Conservation (phyloP, 345 rosid genomes). For the Diplotaxis tenuifolia region DNA sequence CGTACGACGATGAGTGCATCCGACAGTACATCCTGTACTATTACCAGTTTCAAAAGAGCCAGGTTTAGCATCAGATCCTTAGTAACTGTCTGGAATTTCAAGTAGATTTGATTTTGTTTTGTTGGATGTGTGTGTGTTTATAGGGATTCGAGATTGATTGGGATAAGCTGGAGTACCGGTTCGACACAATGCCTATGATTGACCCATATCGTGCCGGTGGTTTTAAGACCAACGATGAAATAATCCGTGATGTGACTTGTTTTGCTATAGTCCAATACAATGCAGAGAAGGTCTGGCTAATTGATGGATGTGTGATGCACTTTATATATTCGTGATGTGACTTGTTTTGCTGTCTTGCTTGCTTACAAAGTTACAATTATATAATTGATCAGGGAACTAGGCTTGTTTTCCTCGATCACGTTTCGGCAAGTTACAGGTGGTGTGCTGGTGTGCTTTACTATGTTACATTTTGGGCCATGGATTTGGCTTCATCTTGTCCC, state of each 20-base stretch:
- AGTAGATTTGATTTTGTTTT: too few species aligned
- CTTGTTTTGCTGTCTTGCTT: conserved; percentile 17
- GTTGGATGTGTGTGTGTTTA: not conserved
- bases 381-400: not conserved
- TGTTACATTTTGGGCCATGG: conserved; percentile 11
- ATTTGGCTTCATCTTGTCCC: conserved; percentile 5
- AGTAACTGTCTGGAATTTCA: too few species aligned
- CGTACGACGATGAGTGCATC: conserved; percentile 16
- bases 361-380: not conserved
- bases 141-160: conserved; percentile 28
- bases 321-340: not conserved
- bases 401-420: conserved; percentile 8
- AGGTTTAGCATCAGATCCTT: too few species aligned
- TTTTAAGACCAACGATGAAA: not conserved
- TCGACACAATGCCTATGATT: not conserved
- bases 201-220: not conserved
- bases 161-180: not conserved
- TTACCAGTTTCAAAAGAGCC: conserved; percentile 19
- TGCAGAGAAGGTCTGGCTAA: not conserved
- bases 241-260: not conserved
- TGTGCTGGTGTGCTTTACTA: not conserved
- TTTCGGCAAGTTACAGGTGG: not conserved
- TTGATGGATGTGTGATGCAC: not conserved
- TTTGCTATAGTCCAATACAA: conserved; percentile 1
- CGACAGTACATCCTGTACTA: conserved; percentile 17